Base-by-base conservation (phyloP, 2,329 filamentous ascomycete species). In the Ilyonectria mors-panacis region DNA sequence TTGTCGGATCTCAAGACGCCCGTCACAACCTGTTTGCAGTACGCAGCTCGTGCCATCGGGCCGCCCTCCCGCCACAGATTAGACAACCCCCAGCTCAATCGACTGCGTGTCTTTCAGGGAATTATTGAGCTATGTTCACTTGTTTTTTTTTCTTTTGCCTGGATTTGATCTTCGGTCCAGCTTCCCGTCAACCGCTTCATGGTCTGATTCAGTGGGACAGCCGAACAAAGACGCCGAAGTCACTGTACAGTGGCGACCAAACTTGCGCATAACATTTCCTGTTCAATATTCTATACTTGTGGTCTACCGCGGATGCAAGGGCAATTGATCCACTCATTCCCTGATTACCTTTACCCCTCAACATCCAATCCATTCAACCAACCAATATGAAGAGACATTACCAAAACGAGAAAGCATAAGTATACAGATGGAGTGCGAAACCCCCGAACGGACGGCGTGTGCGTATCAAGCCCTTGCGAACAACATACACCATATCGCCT, bases 321-420 rank as follows among this genome's bases (percentile, higher is more conserved):
- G 30, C 30, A 15, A 35, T 35, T 37, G 50, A 21, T 19, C 28
- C 4, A 35, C 33, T 33, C 6, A 12, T 35, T 21, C 30, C 30
- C n/a, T 23, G 17, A 21, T 35, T 35, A 35, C 19, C 30, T 19
- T 21, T 53, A 35, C n/a, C n/a, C 30, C 28, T 53, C 50, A 53
- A 53, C 48, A 35, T 53, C 50, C 30, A 53, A 35, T 13, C 19
- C 19, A 53, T 12, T 19, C 6, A 53, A 53, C 10, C 50, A 53
- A 23, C n/a, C 50, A 53, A 21, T 35, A 33, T 21, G 28, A 51
- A 21, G n/a, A 53, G 33, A 53, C 50, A 53, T 53, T 35, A 53
- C 30, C 50, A 33, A 21, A 13, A 21, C 28, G n/a, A 45, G 17
- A 10, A n/a, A 35, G 17, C n/a, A 35, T 21, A 21, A 13, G 6